Conservation (phyloP, 2,329 filamentous ascomycete species). For the Nigrospora oryzae region DNA sequence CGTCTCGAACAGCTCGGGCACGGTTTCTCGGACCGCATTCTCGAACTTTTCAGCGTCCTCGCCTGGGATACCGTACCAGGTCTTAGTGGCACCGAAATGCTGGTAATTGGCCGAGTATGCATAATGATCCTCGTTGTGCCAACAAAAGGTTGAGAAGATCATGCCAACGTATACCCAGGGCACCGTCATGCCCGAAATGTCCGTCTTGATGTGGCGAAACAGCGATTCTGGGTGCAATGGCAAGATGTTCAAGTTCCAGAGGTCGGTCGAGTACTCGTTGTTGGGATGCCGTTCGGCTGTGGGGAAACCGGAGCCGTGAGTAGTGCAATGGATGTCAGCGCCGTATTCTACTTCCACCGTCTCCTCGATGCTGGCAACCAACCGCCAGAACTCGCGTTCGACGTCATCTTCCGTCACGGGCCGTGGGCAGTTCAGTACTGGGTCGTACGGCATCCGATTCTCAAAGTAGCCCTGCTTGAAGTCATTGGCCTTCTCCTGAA, state of each 20-base stretch:
- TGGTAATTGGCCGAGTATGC: slow-evolving; percentile 98
- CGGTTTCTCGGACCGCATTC: slow-evolving; percentile 86
- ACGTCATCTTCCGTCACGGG: slow-evolving; percentile 91
- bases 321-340: slow-evolving; percentile 95
- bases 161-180: slow-evolving; percentile 99
- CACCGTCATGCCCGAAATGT: slow-evolving; percentile 98
- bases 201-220: slow-evolving; percentile 94
- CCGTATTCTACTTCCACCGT: slow-evolving; percentile 97
- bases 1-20: slow-evolving; percentile 93
- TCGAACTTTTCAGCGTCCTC: slow-evolving; percentile 94
- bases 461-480: slow-evolving; percentile 95
- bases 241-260: slow-evolving; percentile 92
- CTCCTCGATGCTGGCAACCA: slow-evolving; percentile 89
- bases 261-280: slow-evolving; percentile 79
- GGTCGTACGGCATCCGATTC: slow-evolving; percentile 81
- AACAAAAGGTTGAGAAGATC: slow-evolving; percentile 99
- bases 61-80: slow-evolving; percentile 96
- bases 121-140: slow-evolving; percentile 98
- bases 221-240: slow-evolving; percentile 86
- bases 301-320: slow-evolving; percentile 93
- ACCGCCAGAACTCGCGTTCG: slow-evolving; percentile 91
- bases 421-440: slow-evolving; percentile 69
- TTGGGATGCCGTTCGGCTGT: slow-evolving; percentile 86
- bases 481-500: slow-evolving; percentile 89
- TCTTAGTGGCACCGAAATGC: slow-evolving; percentile 96